Evolutionary conservation across 2,329 filamentous ascomycete species (phyloP).

Genomic region (Beauveria scarabaeidicola): DNA sequence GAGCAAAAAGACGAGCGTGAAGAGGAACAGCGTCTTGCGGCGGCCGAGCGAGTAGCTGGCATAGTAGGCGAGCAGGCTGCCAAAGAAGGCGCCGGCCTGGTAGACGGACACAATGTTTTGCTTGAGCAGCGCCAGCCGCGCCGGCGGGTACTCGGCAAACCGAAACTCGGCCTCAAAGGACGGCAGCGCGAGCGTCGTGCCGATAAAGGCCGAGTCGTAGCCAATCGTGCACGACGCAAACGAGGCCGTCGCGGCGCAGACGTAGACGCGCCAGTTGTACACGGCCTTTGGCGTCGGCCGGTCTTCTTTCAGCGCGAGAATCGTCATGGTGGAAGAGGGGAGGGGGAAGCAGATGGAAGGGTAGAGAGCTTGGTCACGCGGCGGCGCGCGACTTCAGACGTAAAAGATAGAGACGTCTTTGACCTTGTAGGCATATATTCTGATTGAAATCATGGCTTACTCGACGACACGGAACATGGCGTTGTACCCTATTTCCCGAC

Average conservation of each 20-base stretch:
- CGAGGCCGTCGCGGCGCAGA: slow-evolving; percentile 44
- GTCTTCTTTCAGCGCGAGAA: slow-evolving; percentile 46
- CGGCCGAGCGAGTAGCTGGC: slow-evolving; percentile 61
- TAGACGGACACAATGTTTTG: slow-evolving; percentile 75
- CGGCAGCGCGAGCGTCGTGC: slow-evolving; percentile 61
- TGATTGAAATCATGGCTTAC: neutral
- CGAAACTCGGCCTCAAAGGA: slow-evolving; percentile 63
- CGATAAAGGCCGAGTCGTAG: slow-evolving; percentile 69
- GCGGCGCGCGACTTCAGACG: neutral
- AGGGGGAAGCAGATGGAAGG: neutral
- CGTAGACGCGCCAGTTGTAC: slow-evolving; percentile 54
- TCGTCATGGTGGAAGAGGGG: slow-evolving; percentile 26
- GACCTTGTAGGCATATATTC: neutral
- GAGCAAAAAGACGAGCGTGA: slow-evolving; percentile 55
- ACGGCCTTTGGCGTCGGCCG: slow-evolving; percentile 47
- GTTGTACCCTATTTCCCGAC: neutral
- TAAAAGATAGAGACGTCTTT: neutral
- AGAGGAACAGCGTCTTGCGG: slow-evolving; percentile 53
- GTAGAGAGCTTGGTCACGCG: neutral
- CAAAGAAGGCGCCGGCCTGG: slow-evolving; percentile 79
- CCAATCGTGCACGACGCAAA: slow-evolving; percentile 50
- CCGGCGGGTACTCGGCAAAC: slow-evolving; percentile 41
- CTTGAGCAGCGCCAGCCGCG: slow-evolving; percentile 50
- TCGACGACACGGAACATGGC: neutral
- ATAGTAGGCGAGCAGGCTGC: slow-evolving; percentile 60